Evolutionary conservation across 2,329 filamentous ascomycete species (phyloP), one percentile per base, ranked within the genome.

Genomic region (Aspergillus fumigatus): DNA sequence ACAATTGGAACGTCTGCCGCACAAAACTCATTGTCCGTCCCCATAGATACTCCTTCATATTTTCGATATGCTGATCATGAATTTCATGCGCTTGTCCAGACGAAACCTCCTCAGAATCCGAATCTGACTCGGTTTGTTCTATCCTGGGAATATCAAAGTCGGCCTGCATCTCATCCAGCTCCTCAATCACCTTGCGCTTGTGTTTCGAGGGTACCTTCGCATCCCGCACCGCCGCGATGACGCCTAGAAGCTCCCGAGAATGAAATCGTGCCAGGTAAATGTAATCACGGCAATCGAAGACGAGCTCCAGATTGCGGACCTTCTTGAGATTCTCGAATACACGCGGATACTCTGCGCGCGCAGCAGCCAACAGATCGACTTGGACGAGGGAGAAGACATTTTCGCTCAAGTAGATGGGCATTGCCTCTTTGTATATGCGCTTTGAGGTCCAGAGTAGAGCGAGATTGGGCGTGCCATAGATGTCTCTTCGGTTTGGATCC

Each of bases 321-420:
- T 53, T 38, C 11, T 48, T 55, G 19, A 64, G 35, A 21, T 64
- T 59, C 5, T 59, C 27, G 19, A 29, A 25, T 27, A 66, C 45
- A 14, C 58, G 58, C 10, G 58, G 38, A 29, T 58, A 53, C 29
- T 56, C 51, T 7, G 25, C 27, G 7, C 53, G 29, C 9, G 57
- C 52, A 3, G 51, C 52, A 32, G 59, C 54, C 6, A 66, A 50
- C 23, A 64, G 19, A 40, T 65, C 62, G 1, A 59, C 56, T 27
- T 63, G 59, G 19, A 64, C 53, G 25, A 65, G 49, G 14, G 61
- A 64, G 55, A 66, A 65, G 45, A 48, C 62, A 52, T 65, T 66
- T 29, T 65, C 64, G 10, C 48, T n/a, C 29, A 63, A 58, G 41
- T 62, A 65, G 19, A 63, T 57, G 19, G 52, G 57, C 40, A 51